A percentile compares a stretch with the other conserved stretches of the same genome.
phyloP scores from a whole-genome alignment of 805 yeast genomes.

The Candida fluviatilis region DNA sequence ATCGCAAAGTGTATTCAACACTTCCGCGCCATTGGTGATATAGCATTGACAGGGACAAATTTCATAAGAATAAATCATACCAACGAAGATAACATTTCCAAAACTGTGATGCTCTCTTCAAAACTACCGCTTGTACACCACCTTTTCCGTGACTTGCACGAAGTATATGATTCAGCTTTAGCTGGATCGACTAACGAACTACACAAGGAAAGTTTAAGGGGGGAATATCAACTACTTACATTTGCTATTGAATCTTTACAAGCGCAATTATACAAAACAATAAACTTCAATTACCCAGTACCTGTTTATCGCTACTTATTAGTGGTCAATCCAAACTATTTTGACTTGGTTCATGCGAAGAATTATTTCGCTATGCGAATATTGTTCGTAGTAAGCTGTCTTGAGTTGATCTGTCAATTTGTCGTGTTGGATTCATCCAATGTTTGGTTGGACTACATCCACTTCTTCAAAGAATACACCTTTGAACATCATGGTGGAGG shows the following conservation, averaged over 20 bases:
- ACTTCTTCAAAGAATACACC: slow-evolving; percentile 12
- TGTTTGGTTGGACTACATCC: slow-evolving; percentile 25
- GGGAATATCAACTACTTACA: slow-evolving; percentile 4
- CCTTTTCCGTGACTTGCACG: slow-evolving; percentile 1
- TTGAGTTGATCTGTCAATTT: slow-evolving; percentile 18
- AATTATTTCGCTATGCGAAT: slow-evolving; percentile 23
- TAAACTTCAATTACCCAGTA: slow-evolving; percentile 20
- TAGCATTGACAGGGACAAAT: not conserved
- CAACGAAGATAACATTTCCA: not conserved
- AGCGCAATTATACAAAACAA: slow-evolving; percentile 10
- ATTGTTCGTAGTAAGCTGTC: slow-evolving; percentile 17
- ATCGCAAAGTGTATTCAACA: not conserved
- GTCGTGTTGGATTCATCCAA: slow-evolving; percentile 16
- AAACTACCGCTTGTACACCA: not conserved
- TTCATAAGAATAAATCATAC: not conserved
- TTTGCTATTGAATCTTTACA: slow-evolving; percentile 12
- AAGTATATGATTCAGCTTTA: slow-evolving; percentile 4
- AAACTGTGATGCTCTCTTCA: not conserved
- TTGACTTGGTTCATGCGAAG: slow-evolving; percentile 15
- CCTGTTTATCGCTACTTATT: slow-evolving; percentile 28
- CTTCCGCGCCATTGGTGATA: not conserved
- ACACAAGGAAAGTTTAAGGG: no score
- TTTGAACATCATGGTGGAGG: not conserved
- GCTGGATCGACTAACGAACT: slow-evolving; percentile 1
- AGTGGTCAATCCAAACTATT: slow-evolving; percentile 11